phyloP scores from a whole-genome alignment of 768 basidiomycete genomes.

The Psilocybe cyanescens region DNA sequence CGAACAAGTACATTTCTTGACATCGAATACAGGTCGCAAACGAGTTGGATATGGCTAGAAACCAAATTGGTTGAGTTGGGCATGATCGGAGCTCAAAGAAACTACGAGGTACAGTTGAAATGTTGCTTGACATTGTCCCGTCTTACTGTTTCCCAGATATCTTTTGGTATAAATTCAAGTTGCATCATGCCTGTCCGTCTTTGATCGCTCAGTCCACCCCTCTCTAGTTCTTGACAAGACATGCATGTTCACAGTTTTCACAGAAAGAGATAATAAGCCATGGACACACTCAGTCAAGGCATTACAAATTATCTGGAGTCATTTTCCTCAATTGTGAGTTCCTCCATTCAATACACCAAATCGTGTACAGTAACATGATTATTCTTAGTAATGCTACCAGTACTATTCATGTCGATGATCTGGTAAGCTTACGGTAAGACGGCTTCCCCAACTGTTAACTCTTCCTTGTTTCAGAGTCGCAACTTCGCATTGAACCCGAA shows the following conservation, averaged over 20 bases:
- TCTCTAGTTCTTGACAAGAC: constrained; percentile 78
- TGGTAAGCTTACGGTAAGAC: constrained; percentile 44
- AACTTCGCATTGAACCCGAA: constrained; percentile 89
- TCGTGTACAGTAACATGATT: not conserved
- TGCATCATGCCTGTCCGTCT: not conserved
- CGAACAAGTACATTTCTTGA: not conserved
- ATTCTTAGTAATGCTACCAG: constrained; percentile 59
- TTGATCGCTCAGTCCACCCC: not conserved
- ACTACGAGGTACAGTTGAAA: constrained; percentile 60
- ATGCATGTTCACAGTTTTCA: constrained; percentile 88
- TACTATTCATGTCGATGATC: constrained; percentile 89
- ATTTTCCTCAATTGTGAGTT: constrained; percentile 77
- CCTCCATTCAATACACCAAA: not conserved
- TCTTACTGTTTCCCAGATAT: constrained; percentile 45
- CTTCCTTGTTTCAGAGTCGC: constrained; percentile 51
- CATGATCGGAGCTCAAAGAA: constrained; percentile 73
- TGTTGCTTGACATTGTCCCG: not conserved
- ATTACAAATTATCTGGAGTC: constrained; percentile 86
- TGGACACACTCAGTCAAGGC: constrained; percentile 85
- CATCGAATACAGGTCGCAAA: constrained; percentile 65
- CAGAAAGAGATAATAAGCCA: constrained; percentile 68
- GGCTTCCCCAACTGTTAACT: constrained; percentile 2
- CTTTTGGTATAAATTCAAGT: constrained; percentile 52
- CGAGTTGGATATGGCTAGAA: constrained; percentile 90
- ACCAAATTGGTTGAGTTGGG: constrained; percentile 85